Base-by-base conservation (phyloP, 345 rosid species). In the Combretum micranthum region DNA sequence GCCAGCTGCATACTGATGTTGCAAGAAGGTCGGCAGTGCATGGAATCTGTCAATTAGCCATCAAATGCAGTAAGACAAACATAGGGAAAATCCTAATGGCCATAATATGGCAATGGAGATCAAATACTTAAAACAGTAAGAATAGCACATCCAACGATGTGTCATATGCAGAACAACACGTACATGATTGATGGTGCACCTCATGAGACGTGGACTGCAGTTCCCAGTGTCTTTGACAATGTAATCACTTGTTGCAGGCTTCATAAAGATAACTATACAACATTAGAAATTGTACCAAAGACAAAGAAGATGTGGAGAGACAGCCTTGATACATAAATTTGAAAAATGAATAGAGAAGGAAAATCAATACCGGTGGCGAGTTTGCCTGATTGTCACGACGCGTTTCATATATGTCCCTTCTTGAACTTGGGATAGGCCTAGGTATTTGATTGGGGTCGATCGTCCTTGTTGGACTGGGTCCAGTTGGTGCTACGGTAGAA, bases 181-280 rank as follows among this genome's bases (percentile, higher is more conserved):
- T 44, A 93, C 99, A 97, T 90, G 99, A 76, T 80, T 87, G 71
- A 93, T 85, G 47, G 99, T 90, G 70, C 96, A 93, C 77, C 99
- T 83, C 92, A 93, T 85, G 82, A 80, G 83, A 64, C 97, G 99
- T 39, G 99, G 99, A 78, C 99, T 93, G 69, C 96, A 90, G 69
- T 89, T 93, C 57, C 97, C 97, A 0, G 87, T 83, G 76, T 93
- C 99, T 69, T 77, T 72, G 52, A 70, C 90, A 49, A 90, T 85
- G 75, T 80, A 93, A 64, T 90, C 97, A 69, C 88, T 87, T 51
- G 92, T 81, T 20, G 90, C 96, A 68, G 97, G 92, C 99, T 93
- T 82, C 55, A 54, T 16, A 49, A 49, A 59, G 65, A 80, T 60
- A 53, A 61, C 62, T 59, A 62, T 22, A 73, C 17, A 55, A 45